A percentile compares a stretch with the other conserved stretches of the same genome.
Conservation (phyloP, 2,329 filamentous ascomycete species). For the Aspergillus oerlinghausenensis region DNA sequence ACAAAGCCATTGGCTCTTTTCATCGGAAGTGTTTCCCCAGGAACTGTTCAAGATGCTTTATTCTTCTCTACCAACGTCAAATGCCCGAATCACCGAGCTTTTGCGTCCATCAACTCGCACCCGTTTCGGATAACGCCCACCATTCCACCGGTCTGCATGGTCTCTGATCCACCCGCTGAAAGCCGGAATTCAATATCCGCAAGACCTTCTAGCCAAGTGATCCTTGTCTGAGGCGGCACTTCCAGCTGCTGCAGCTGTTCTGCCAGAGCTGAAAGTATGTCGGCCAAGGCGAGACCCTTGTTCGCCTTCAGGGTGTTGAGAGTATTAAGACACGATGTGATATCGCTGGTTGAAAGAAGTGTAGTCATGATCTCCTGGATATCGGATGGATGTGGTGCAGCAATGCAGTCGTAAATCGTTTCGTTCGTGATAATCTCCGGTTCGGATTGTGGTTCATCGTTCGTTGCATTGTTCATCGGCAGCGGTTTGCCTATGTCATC, state of each 20-base stretch:
- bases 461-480: conserved; percentile 55
- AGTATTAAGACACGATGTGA: conserved; percentile 81
- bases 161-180: conserved; percentile 80
- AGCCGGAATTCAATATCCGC: conserved; percentile 91
- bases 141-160: conserved; percentile 85
- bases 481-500: conserved; percentile 59
- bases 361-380: conserved; percentile 80
- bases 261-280: conserved; percentile 81
- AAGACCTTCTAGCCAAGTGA: conserved; percentile 85
- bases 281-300: conserved; percentile 84
- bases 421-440: conserved; percentile 87
- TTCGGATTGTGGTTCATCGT: conserved; percentile 54
- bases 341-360: conserved; percentile 76
- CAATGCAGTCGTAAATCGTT: conserved; percentile 94
- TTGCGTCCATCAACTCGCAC: conserved; percentile 64
- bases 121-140: conserved; percentile 85
- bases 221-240: conserved; percentile 79
- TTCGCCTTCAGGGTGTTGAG: conserved; percentile 81
- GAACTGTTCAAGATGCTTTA: not conserved
- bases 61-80: not conserved
- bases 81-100: conserved; percentile 19
- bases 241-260: conserved; percentile 80
- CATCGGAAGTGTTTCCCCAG: not conserved
- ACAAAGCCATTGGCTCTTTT: not conserved
- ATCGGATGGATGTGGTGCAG: conserved; percentile 85